A percentile compares a stretch with the other conserved stretches of the same genome.
These are phyloP conservation scores for Aspergillus japonicus DNA, from an alignment of 2,329 filamentous ascomycete genomes.

Conservation along the genomic window DNA sequence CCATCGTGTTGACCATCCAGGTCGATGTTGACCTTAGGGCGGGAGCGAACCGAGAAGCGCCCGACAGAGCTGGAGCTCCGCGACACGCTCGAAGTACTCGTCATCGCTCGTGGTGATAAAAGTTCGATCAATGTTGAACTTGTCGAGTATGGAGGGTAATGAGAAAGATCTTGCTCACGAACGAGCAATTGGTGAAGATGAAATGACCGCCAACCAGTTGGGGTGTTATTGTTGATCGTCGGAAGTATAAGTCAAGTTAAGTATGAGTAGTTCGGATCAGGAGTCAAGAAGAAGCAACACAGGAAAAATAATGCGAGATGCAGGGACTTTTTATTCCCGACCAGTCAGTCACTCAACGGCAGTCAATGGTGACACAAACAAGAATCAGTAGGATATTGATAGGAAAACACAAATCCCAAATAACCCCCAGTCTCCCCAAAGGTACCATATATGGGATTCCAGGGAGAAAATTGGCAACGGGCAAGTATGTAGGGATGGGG, in stretches of 20 bases:
- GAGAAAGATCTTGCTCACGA: background rate
- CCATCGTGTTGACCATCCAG: slow-evolving; percentile 31
- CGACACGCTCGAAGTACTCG: slow-evolving; percentile 28
- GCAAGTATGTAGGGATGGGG: background rate
- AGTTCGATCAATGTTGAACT: background rate
- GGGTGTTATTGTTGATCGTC: background rate
- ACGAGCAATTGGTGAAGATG: background rate
- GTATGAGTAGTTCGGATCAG: background rate
- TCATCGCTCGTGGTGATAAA: background rate
- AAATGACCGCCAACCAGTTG: background rate
- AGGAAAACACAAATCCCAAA: background rate
- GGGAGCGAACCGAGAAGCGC: slow-evolving; percentile 26
- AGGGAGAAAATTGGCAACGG: background rate
- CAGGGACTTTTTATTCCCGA: background rate
- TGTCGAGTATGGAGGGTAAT: too few species aligned
- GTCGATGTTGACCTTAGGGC: slow-evolving; percentile 33
- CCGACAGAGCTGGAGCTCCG: slow-evolving; percentile 29
- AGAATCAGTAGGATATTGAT: background rate
- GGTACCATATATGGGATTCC: background rate
- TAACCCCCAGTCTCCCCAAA: background rate
- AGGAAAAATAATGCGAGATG: background rate
- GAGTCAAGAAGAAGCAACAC: too few species aligned
- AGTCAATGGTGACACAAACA: background rate
- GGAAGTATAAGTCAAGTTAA: background rate
- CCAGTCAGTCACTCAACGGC: too few species aligned